Percentiles rank a stretch among this genome's conserved stretches.
Evolutionary conservation across 345 rosid genomes (phyloP).

Genomic region (Salix dunnii): DNA sequence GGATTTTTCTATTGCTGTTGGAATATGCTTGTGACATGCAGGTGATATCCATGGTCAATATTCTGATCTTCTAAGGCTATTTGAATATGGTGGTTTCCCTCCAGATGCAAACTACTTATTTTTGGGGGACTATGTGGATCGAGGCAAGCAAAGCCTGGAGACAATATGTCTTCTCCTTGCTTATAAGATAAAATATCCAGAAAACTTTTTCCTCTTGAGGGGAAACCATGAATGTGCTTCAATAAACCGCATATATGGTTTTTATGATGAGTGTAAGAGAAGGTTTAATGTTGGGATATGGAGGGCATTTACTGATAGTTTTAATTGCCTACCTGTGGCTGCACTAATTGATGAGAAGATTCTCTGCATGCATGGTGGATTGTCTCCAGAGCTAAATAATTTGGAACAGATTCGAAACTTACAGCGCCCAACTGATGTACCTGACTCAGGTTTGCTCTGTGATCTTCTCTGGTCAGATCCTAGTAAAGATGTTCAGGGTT

Average conservation of each 20-base stretch:
- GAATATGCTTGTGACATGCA: slow-evolving; percentile 31
- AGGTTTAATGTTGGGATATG: slow-evolving; percentile 73
- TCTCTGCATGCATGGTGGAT: slow-evolving; percentile 88
- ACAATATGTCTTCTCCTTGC: slow-evolving; percentile 89
- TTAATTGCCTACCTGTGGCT: slow-evolving; percentile 86
- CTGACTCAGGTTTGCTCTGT: slow-evolving; percentile 79
- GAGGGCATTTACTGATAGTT: slow-evolving; percentile 74
- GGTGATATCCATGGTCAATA: slow-evolving; percentile 90
- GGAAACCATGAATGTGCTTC: slow-evolving; percentile 95
- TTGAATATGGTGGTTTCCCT: slow-evolving; percentile 82
- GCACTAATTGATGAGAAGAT: slow-evolving; percentile 86
- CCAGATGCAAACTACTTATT: slow-evolving; percentile 74
- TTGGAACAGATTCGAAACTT: slow-evolving; percentile 65
- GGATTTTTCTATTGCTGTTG: slow-evolving; percentile 1
- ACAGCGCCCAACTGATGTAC: slow-evolving; percentile 70
- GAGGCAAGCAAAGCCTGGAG: slow-evolving; percentile 86
- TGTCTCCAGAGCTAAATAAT: slow-evolving; percentile 65
- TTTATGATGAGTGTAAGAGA: slow-evolving; percentile 79
- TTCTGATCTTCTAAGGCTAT: slow-evolving; percentile 78
- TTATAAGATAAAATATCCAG: slow-evolving; percentile 75
- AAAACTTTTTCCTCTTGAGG: slow-evolving; percentile 72
- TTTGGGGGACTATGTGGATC: slow-evolving; percentile 83
- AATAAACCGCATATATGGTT: slow-evolving; percentile 80
- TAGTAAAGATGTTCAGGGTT: slow-evolving; percentile 58
- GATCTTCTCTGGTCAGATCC: slow-evolving; percentile 94